Evolutionary conservation across 805 yeast species (phyloP).

Genomic region (Lipomyces mesembrius): DNA sequence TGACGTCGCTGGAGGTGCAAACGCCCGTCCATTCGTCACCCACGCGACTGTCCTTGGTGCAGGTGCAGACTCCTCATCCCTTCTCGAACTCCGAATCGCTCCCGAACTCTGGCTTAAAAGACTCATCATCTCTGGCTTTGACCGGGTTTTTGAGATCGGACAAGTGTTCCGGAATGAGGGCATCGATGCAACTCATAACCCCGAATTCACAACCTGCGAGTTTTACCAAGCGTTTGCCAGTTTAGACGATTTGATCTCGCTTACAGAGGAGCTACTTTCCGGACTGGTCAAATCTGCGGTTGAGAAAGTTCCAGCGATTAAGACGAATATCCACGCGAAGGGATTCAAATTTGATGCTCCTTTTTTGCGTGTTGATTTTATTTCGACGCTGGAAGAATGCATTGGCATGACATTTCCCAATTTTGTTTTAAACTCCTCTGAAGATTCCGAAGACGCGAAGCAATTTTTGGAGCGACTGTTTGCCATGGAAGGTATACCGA

Average conservation of each 20-base stretch:
- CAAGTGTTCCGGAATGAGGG: constrained; percentile 89
- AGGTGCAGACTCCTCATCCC: constrained; percentile 21
- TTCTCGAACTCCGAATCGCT: constrained; percentile 77
- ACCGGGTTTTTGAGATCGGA: constrained; percentile 85
- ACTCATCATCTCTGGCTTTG: constrained; percentile 81
- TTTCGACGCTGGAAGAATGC: constrained; percentile 61
- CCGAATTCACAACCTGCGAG: constrained; percentile 91
- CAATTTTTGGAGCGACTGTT: constrained; percentile 52
- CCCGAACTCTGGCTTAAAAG: constrained; percentile 95
- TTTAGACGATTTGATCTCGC: constrained; percentile 65
- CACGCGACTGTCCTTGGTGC: constrained; percentile 27
- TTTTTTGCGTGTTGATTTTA: constrained; percentile 62
- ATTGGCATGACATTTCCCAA: constrained; percentile 59
- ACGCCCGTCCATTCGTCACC: constrained; percentile 85
- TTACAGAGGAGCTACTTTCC: constrained; percentile 64
- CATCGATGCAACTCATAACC: constrained; percentile 88
- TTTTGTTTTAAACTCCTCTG: constrained; percentile 7
- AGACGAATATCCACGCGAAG: not conserved
- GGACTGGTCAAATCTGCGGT: constrained; percentile 45
- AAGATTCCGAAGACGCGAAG: constrained; percentile 45
- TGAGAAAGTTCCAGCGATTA: constrained; percentile 11
- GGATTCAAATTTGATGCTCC: constrained; percentile 22
- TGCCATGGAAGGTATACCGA: constrained; percentile 46
- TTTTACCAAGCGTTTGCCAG: constrained; percentile 76
- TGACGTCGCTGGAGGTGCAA: constrained; percentile 78